Percentiles rank a stretch among this genome's conserved stretches.
Evolutionary conservation across 2,329 filamentous ascomycete species (phyloP).

Genomic region (Diaporthe helianthi): DNA sequence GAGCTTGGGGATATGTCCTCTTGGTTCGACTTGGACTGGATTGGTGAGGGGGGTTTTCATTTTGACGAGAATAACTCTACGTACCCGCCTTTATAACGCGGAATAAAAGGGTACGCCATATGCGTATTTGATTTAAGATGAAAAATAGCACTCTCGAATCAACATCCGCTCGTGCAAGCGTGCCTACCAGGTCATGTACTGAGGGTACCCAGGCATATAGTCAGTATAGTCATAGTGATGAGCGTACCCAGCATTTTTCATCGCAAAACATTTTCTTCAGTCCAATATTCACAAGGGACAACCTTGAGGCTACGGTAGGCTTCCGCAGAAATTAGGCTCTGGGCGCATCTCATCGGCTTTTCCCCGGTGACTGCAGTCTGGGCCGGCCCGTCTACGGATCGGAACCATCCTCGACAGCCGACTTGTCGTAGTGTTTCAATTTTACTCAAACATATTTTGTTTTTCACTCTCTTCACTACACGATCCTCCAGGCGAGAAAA

Average conservation of each 20-base stretch:
- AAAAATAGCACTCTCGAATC: not conserved
- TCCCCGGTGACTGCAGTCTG: constrained; percentile 16
- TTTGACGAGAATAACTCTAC: not conserved
- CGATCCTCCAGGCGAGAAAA: not conserved
- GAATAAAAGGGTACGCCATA: not conserved
- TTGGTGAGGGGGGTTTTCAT: constrained; percentile 6
- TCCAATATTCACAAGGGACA: not conserved
- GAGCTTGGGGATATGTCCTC: constrained; percentile 40
- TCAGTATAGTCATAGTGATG: too few relatives aligned
- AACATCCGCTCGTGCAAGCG: not conserved
- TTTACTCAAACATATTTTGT: too few relatives aligned
- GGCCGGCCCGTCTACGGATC: not conserved
- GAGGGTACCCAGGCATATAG: not conserved
- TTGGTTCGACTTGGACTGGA: constrained; percentile 41
- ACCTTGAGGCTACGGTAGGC: too few relatives aligned
- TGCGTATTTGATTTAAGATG: not conserved
- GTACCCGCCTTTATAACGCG: not conserved
- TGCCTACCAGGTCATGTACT: not conserved
- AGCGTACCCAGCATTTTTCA: not conserved
- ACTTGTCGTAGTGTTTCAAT: not conserved
- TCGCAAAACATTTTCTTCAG: not conserved
- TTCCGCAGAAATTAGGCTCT: not conserved
- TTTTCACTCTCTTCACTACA: not conserved
- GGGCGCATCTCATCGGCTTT: constrained; percentile 1
- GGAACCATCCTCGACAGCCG: not conserved